phyloP scores from a whole-genome alignment of 331 rosid species.

The Saraca asoca region DNA sequence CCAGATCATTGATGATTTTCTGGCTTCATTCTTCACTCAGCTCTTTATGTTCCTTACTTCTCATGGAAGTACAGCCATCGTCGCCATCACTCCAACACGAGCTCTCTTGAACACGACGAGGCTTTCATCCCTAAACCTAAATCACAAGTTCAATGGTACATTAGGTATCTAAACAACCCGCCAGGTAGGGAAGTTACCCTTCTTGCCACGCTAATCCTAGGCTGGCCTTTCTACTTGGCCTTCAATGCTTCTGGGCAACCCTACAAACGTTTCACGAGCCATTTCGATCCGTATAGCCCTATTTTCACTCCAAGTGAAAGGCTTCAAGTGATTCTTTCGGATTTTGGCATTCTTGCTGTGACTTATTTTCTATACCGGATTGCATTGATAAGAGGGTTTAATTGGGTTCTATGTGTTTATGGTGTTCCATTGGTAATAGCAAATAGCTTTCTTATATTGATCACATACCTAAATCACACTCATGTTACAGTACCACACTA shows the following conservation, averaged over 20 bases:
- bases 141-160: slow-evolving; percentile 46
- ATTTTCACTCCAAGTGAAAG: slow-evolving; percentile 68
- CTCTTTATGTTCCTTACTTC: slow-evolving; percentile 70
- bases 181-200: slow-evolving; percentile 59
- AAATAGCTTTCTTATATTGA: slow-evolving; percentile 71
- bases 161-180: slow-evolving; percentile 69
- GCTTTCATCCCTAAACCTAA: slow-evolving; percentile 72
- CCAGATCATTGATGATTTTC: slow-evolving; percentile 70
- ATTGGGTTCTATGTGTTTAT: slow-evolving; percentile 68
- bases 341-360: slow-evolving; percentile 59
- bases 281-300: slow-evolving; percentile 70
- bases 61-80: slow-evolving; percentile 88
- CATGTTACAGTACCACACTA: slow-evolving; percentile 82
- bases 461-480: slow-evolving; percentile 81
- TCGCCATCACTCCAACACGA: slow-evolving; percentile 78
- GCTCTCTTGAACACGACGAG: slow-evolving; percentile 71
- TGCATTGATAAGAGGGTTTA: slow-evolving; percentile 55
- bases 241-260: slow-evolving; percentile 76
- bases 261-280: slow-evolving; percentile 67
- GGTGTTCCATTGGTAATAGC: slow-evolving; percentile 73
- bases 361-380: slow-evolving; percentile 51
- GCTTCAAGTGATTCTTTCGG: slow-evolving; percentile 59
- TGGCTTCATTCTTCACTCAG: slow-evolving; percentile 71
- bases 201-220: slow-evolving; percentile 60
- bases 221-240: slow-evolving; percentile 77